Evolutionary conservation across 176 grass and related monocot species (phyloP), one percentile per base, ranked within the genome.

Genomic region (Carex cristatella): DNA sequence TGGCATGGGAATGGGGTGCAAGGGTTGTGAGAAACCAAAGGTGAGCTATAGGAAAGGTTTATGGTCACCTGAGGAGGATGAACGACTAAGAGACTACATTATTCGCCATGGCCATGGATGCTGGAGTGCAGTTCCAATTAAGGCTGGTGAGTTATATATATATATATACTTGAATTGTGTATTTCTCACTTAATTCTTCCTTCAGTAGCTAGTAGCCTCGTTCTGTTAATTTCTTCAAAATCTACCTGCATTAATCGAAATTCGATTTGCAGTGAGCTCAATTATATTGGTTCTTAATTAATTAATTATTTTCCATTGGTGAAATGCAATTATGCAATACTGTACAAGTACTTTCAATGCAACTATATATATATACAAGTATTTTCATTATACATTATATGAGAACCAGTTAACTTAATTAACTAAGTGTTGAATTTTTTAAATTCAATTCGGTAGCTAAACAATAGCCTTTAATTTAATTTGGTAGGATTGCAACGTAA

Each of bases 1-100:
- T 63, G 46, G 16, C 9, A 85, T 77, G 35, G 60, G 13, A 67
- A 92, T 95, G 93, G 93, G 88, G 46, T 98, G 95, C 89, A 95
- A 89, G 86, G 66, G 88, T 11, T 98, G 93, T 80, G 85, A 95
- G 79, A 98, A 95, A 88, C 88, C 92, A 89, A 98, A 95, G 90
- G 83, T 70, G 58, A 88, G 81, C 28, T 88, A 86, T 79, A 87
- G 91, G 5, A 98, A 94, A 87, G 95, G 95, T 16, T 90, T 98
- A 73, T 98, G 95, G 95, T 98, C 95, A 76, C 95, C 95, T 10
- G 89, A 93, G 65, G 95, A 98, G 88, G 93, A 98, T 87, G 88
- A 93, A 73, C 91, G 87, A 57, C 91, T 98, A 53, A 86, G 81
- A 32, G 88, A 98, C 63, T 94, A 69, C 93, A 94, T 98, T 88